Evolutionary conservation across 495 filamentous ascomycete species (phyloP).

Genomic region (Penicillium parvum): DNA sequence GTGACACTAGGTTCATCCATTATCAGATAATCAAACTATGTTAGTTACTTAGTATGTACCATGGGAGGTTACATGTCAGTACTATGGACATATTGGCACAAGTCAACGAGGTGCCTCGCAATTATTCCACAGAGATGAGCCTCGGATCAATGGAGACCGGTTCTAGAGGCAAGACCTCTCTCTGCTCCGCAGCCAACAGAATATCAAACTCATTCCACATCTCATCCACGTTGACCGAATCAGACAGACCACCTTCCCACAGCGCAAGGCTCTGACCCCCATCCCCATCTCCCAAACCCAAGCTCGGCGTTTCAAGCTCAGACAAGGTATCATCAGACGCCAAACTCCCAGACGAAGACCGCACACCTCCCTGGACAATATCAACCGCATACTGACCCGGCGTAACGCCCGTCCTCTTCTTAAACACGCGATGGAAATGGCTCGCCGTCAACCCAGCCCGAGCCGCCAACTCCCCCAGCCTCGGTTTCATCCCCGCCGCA

Average conservation of each 20-base stretch:
- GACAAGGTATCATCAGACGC: slow-evolving; percentile 7
- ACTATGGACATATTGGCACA: no score
- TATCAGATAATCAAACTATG: no score
- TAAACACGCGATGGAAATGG: slow-evolving; percentile 62
- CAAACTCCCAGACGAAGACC: slow-evolving; percentile 4
- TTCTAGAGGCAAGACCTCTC: slow-evolving; percentile 10
- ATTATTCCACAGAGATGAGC: slow-evolving; percentile 6
- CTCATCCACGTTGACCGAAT: slow-evolving; percentile 5
- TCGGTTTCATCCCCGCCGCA: slow-evolving; percentile 32
- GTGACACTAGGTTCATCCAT: no score
- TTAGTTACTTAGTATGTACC: no score
- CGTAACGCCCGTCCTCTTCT: slow-evolving; percentile 54
- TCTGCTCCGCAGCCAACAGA: slow-evolving; percentile 31
- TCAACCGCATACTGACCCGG: slow-evolving; percentile 50
- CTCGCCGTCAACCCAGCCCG: slow-evolving; percentile 53
- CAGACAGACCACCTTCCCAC: slow-evolving; percentile 7
- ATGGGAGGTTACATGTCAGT: no score
- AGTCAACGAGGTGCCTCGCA: not conserved
- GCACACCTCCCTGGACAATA: slow-evolving; percentile 4
- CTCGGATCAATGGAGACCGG: slow-evolving; percentile 15
- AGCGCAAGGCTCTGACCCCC: slow-evolving; percentile 2
- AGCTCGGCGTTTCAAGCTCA: slow-evolving; percentile 9
- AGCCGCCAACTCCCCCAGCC: slow-evolving; percentile 47
- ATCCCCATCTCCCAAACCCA: slow-evolving; percentile 9
- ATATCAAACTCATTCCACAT: slow-evolving; percentile 40